Evolutionary conservation across 495 filamentous ascomycete genomes (phyloP).

Genomic region (Trichodelitschia bisporula): DNA sequence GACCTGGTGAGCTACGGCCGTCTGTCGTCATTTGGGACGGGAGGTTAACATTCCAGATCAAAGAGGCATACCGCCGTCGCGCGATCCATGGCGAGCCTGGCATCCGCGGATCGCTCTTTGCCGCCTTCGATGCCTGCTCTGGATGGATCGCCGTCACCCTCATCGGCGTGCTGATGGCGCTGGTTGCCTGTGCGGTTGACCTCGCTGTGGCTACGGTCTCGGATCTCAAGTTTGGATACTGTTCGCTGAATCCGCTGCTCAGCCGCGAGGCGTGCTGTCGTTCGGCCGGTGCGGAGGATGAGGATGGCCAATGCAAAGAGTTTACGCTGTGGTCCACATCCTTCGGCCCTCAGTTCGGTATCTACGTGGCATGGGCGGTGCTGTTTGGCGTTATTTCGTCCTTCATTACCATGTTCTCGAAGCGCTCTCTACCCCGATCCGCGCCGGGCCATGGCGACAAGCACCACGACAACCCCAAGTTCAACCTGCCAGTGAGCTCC

Average conservation of each 20-base stretch:
- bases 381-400: slow-evolving; percentile 24
- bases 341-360: slow-evolving; percentile 18
- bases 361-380: slow-evolving; percentile 26
- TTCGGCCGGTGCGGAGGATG: neutral
- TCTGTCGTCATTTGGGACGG: neutral
- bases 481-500: slow-evolving; percentile 1
- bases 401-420: slow-evolving; percentile 26
- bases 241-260: slow-evolving; percentile 20
- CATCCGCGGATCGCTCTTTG: slow-evolving; percentile 13
- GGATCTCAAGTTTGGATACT: slow-evolving; percentile 31
- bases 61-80: slow-evolving; percentile 28
- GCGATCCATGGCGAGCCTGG: slow-evolving; percentile 17
- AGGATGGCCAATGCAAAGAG: too few species aligned
- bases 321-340: neutral
- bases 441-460: slow-evolving; percentile 7
- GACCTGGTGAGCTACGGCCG: slow-evolving; percentile 23
- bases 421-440: slow-evolving; percentile 22
- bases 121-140: slow-evolving; percentile 20
- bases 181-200: slow-evolving; percentile 29
- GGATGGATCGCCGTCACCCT: slow-evolving; percentile 27
- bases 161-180: slow-evolving; percentile 28
- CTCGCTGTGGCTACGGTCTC: slow-evolving; percentile 24
- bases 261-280: slow-evolving; percentile 24
- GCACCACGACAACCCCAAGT: slow-evolving; percentile 4
- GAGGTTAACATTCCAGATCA: slow-evolving; percentile 16